Conservation (phyloP, 2,329 filamentous ascomycete species). For the Ceratocystis huliohia region DNA sequence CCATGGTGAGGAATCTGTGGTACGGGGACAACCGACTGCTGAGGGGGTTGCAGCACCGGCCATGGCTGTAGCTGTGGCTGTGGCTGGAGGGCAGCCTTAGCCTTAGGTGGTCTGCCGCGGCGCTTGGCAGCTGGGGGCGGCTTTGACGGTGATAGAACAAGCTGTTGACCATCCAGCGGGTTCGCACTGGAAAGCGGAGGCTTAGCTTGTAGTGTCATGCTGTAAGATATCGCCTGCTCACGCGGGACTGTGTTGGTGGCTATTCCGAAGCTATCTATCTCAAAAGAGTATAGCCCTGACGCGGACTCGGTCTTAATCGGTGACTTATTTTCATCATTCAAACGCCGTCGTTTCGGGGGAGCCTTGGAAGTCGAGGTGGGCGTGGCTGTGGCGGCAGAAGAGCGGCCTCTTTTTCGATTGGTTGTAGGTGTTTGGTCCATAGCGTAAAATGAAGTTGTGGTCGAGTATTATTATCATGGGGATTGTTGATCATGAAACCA, state of each 20-base stretch:
- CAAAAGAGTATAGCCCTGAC: neutral
- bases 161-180: neutral
- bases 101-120: slow-evolving; percentile 19
- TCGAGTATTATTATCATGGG: neutral
- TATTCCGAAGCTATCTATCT: neutral
- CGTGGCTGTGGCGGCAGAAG: slow-evolving; percentile 17
- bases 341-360: slow-evolving; percentile 10
- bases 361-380: slow-evolving; percentile 14
- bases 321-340: slow-evolving; percentile 15
- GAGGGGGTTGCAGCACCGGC: slow-evolving; percentile 8
- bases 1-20: neutral
- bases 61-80: slow-evolving; percentile 9
- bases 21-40: neutral
- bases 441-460: neutral
- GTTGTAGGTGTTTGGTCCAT: slow-evolving; percentile 17
- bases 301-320: neutral
- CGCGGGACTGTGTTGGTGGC: neutral
- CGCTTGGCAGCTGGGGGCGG: neutral
- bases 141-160: neutral
- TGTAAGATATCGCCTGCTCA: too few relatives aligned
- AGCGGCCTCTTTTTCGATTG: slow-evolving; percentile 17
- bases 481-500: neutral
- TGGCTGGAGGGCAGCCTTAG: neutral
- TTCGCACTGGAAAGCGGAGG: neutral
- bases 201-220: too few relatives aligned